Evolutionary conservation across 257 asterid genomes (phyloP), one percentile per base, ranked within the genome.

Genomic region (Ilex aquifolium): DNA sequence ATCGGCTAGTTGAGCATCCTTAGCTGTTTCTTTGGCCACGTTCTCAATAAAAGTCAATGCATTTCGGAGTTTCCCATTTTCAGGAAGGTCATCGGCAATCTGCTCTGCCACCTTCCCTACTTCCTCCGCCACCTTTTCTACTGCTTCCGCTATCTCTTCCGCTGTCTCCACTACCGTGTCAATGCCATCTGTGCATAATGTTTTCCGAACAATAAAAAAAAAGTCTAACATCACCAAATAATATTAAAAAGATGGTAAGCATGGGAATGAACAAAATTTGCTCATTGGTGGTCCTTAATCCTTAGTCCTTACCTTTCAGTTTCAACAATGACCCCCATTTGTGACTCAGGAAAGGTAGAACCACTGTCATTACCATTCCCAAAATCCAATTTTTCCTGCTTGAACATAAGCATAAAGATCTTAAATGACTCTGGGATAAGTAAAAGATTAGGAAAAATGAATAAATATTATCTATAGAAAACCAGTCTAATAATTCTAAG

Each of bases 91-190:
- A 1, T 62, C 71, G 4, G 40, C 65, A 4, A 75, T 4, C 8
- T 53, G 57, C 65, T 66, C 73, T 0, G 76, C 76, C 64, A 65
- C 65, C 32, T 74, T 66, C 44, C 70, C 79, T 27, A 74, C 76
- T 1, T 44, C 13, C 57, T 70, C 73, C 53, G 79, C 79, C 61
- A 70, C 70, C 59, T 61, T 66, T 21, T 74, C 79, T 48, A 70
- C 59, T 2, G 31, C 53, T 4, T 70, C 76, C n/a, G 60, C 76
- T 21, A 70, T 40, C 27, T 59, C 40, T 50, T 75, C 80, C 16
- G 31, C 76, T 0, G 51, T 60, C 21, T 76, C 55, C 10, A 76
- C 57, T 7, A 50, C 65, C 0, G 44, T 40, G 1, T 55, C 77
- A 39, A 71, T 54, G 46, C 60, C 46, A 54, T 63, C 80, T 71